Conservation (phyloP, 1,284 basidiomycete genomes). For the Austropuccinia psidii region DNA sequence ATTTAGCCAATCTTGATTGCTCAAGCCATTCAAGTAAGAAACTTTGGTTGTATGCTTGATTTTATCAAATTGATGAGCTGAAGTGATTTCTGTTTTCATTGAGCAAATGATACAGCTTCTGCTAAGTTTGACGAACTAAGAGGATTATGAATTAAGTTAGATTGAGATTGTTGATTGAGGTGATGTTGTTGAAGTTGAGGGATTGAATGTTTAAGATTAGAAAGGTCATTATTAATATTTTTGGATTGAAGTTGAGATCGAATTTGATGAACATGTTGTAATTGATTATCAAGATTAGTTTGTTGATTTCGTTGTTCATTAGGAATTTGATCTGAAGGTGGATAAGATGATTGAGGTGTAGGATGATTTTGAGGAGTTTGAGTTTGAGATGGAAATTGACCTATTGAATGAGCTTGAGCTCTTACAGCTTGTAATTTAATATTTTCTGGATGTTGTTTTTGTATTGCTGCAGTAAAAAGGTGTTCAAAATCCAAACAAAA, state of each 20-base stretch:
- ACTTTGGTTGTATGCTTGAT: too few relatives aligned
- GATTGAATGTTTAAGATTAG: too few relatives aligned
- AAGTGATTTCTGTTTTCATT: too few relatives aligned
- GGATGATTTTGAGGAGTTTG: not conserved
- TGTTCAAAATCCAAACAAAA: conserved; percentile 30
- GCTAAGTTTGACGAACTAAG: too few relatives aligned
- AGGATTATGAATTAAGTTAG: too few relatives aligned
- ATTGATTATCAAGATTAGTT: not conserved
- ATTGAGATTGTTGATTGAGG: too few relatives aligned
- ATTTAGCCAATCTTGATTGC: too few relatives aligned
- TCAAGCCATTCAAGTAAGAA: too few relatives aligned
- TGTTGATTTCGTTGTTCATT: not conserved
- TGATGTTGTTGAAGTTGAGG: conserved; percentile 7
- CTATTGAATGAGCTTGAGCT: not conserved
- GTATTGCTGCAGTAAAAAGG: not conserved
- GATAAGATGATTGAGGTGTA: not conserved
- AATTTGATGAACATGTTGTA: not conserved
- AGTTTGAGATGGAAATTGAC: not conserved
- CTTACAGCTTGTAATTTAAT: too few relatives aligned
- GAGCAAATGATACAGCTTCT: too few relatives aligned
- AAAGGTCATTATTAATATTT: not conserved
- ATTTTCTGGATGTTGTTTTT: conserved; percentile 9
- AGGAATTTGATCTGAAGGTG: not conserved
- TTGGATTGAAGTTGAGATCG: conserved; percentile 3
- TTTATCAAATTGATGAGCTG: too few relatives aligned